Conservation (phyloP, 2,329 filamentous ascomycete species). For the Hypoxylon sp. region DNA sequence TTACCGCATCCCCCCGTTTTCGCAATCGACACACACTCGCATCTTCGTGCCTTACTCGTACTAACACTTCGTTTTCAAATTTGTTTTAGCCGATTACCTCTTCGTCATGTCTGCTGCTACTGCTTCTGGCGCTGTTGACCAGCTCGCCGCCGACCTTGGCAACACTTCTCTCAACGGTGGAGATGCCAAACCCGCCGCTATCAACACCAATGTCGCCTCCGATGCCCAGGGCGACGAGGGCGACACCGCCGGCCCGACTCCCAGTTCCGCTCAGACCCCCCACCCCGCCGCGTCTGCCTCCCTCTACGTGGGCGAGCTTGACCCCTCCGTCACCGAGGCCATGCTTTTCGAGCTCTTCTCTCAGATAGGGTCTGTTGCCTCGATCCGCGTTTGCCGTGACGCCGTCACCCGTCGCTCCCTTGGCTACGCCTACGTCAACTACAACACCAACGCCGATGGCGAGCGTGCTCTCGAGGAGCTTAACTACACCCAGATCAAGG, state of each 20-base stretch:
- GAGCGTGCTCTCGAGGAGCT: conserved; percentile 99
- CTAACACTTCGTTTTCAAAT: conserved; percentile 21
- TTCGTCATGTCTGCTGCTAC: conserved; percentile 66
- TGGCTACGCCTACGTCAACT: conserved; percentile 99
- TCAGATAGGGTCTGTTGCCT: conserved; percentile 97
- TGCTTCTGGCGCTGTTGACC: conserved; percentile 71
- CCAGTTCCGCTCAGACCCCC: conserved; percentile 72
- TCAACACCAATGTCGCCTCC: conserved; percentile 76
- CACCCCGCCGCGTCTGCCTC: conserved; percentile 94
- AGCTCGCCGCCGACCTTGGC: conserved; percentile 80
- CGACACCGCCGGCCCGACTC: conserved; percentile 73
- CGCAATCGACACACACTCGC: background rate
- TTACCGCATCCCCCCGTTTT: background rate
- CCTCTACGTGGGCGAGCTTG: conserved; percentile 98
- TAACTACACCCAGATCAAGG: conserved; percentile 99
- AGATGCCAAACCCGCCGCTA: conserved; percentile 69
- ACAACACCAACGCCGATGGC: conserved; percentile 95
- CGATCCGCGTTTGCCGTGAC: conserved; percentile 99
- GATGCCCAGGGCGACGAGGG: conserved; percentile 63
- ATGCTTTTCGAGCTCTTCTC: conserved; percentile 99
- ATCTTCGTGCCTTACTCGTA: background rate
- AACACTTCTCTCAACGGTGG: conserved; percentile 75
- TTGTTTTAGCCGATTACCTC: conserved; percentile 34
- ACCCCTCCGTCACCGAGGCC: conserved; percentile 96
- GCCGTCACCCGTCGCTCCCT: conserved; percentile 98